phyloP scores from a whole-genome alignment of 2,329 filamentous ascomycete species.

The Fusarium penzigii region DNA sequence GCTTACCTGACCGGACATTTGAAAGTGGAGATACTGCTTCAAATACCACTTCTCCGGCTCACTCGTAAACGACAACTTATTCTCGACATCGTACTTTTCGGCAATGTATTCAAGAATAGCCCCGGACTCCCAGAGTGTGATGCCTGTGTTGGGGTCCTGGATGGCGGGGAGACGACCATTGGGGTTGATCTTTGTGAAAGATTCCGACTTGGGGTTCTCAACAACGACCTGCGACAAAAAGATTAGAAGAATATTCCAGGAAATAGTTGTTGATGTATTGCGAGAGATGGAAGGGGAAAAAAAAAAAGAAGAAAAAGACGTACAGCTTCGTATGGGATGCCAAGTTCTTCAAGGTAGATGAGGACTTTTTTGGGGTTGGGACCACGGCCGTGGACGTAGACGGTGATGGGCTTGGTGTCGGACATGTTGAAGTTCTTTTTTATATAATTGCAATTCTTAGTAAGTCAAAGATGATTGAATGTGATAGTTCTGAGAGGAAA shows the following conservation, averaged over 20 bases:
- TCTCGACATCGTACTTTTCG: conserved; percentile 29
- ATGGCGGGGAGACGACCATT: conserved; percentile 37
- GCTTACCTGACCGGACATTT: conserved; percentile 38
- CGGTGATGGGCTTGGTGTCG: conserved; percentile 16
- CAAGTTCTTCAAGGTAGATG: conserved; percentile 40
- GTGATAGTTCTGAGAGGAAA: neutral
- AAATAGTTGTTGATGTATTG: neutral
- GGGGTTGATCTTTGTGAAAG: conserved; percentile 32
- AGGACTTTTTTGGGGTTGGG: conserved; percentile 36
- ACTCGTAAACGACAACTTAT: conserved; percentile 28
- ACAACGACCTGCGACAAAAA: conserved; percentile 16
- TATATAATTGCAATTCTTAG: neutral
- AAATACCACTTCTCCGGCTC: conserved; percentile 31
- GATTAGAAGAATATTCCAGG: neutral
- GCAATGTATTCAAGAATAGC: conserved; percentile 30
- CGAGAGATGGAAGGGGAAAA: too few relatives aligned
- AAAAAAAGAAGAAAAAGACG: neutral
- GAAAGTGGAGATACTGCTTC: conserved; percentile 40
- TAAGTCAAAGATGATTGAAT: neutral
- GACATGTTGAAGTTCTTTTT: conserved; percentile 7
- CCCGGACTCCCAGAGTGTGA: conserved; percentile 35
- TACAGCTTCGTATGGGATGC: conserved; percentile 36
- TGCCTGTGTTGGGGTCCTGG: conserved; percentile 35
- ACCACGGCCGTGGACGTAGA: conserved; percentile 22
- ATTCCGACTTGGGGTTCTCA: conserved; percentile 27